Evolutionary conservation across 139 green algal species (phyloP).

Genomic region (Parachlorella kessleri): DNA sequence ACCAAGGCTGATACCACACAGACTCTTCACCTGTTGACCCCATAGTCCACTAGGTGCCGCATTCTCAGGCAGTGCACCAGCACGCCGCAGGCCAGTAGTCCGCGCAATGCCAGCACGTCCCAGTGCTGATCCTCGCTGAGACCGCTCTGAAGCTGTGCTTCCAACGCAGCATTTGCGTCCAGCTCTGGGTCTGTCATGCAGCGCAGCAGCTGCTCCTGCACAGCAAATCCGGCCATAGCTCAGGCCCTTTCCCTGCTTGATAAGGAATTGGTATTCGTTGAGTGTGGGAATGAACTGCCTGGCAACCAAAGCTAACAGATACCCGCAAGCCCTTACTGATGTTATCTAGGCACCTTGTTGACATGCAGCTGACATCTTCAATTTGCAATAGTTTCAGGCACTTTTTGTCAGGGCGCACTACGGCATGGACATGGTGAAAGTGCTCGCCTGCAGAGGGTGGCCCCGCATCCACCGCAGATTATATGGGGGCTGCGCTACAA

Average conservation of each 20-base stretch:
- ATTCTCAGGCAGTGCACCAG: slow-evolving; percentile 57
- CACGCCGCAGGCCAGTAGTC: slow-evolving; percentile 50
- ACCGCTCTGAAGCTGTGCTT: not conserved
- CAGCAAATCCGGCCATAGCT: too few relatives aligned
- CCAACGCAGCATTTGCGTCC: not conserved
- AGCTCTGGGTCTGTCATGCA: not conserved
- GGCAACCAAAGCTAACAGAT: too few relatives aligned
- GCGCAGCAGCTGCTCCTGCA: slow-evolving; percentile 12
- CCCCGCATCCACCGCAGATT: slow-evolving; percentile 41
- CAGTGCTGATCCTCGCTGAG: slow-evolving; percentile 27
- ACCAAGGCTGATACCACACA: too few relatives aligned
- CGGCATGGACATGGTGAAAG: too few relatives aligned
- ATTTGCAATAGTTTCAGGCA: too few relatives aligned
- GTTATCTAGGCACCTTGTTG: too few relatives aligned
- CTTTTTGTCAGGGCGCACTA: too few relatives aligned
- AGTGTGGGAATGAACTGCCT: too few relatives aligned
- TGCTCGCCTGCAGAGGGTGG: not conserved
- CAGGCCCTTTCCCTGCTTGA: too few relatives aligned
- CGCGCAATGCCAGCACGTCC: slow-evolving; percentile 52
- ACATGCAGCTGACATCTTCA: too few relatives aligned
- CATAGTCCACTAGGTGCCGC: slow-evolving; percentile 47
- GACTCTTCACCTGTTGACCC: slow-evolving; percentile 37
- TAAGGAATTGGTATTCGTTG: too few relatives aligned
- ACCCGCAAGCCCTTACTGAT: too few relatives aligned
- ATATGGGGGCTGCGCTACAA: slow-evolving; percentile 39